Percentiles rank a stretch among this genome's conserved stretches.
Evolutionary conservation across 2,329 filamentous ascomycete genomes (phyloP).

Genomic region (Eutypella sp.): DNA sequence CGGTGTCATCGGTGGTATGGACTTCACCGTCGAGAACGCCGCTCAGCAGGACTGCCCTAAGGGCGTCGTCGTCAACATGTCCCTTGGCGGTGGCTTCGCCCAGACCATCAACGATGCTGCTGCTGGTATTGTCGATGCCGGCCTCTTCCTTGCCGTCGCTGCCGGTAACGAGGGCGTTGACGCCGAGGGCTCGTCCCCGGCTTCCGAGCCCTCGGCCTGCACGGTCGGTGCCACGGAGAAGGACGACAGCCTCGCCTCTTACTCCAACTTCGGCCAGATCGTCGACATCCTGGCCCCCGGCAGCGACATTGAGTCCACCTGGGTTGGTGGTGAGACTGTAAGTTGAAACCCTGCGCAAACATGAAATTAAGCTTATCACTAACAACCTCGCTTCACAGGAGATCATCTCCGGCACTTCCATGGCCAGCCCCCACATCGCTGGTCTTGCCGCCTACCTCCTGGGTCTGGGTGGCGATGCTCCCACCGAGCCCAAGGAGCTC

Average conservation of each 20-base stretch:
- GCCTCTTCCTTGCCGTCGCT: constrained; percentile 13
- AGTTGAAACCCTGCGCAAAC: background rate
- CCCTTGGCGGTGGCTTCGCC: constrained; percentile 13
- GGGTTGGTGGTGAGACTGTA: background rate
- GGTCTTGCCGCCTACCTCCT: constrained; percentile 5
- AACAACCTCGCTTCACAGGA: background rate
- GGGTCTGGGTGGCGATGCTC: background rate
- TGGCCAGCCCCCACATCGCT: constrained; percentile 5
- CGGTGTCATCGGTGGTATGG: constrained; percentile 29
- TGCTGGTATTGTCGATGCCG: constrained; percentile 6
- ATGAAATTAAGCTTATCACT: background rate
- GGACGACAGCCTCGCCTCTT: constrained; percentile 7
- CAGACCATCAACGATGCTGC: constrained; percentile 11
- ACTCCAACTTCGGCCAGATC: constrained; percentile 13
- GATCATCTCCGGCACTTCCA: background rate
- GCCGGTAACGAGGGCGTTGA: constrained; percentile 18
- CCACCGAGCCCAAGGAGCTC: background rate
- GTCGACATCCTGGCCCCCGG: constrained; percentile 16
- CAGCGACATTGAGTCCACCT: constrained; percentile 3
- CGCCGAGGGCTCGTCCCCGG: constrained; percentile 13
- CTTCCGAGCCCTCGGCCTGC: constrained; percentile 11
- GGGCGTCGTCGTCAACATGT: constrained; percentile 19
- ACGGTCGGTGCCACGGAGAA: constrained; percentile 14
- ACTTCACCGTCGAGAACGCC: constrained; percentile 15
- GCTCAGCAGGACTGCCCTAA: constrained; percentile 10